phyloP scores from a whole-genome alignment of 805 yeast genomes.

The Lipomyces sp. region DNA sequence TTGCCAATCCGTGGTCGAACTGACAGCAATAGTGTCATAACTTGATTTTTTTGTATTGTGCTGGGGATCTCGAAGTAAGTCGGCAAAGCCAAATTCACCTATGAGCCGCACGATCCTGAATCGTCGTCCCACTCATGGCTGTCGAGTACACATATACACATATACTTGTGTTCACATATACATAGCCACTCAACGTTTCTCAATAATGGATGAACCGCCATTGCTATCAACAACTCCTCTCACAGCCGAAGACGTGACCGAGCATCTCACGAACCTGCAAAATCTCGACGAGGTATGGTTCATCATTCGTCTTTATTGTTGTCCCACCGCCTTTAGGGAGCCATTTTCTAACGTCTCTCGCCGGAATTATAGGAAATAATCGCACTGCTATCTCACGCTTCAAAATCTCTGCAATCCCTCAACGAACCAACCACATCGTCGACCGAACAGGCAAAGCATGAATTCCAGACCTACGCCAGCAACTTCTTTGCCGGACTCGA shows the following conservation, averaged over 20 bases:
- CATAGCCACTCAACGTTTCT: background rate
- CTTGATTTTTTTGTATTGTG: background rate
- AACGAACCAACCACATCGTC: conserved; percentile 15
- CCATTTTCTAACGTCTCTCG: background rate
- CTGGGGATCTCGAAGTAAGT: background rate
- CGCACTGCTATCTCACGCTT: conserved; percentile 19
- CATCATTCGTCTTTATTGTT: too few species aligned
- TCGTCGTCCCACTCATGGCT: too few species aligned
- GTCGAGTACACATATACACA: too few species aligned
- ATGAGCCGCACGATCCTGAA: too few species aligned
- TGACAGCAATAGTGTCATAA: background rate
- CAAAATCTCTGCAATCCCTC: conserved; percentile 21
- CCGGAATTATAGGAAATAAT: conserved; percentile 18
- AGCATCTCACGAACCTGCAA: conserved; percentile 26
- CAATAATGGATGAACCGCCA: background rate
- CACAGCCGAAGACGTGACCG: conserved; percentile 19
- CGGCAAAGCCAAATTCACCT: too few species aligned
- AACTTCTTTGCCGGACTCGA: conserved; percentile 21
- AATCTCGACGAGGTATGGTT: conserved; percentile 29
- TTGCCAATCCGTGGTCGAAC: background rate
- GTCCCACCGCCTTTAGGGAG: too few species aligned
- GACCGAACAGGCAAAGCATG: conserved; percentile 15
- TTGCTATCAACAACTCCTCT: background rate
- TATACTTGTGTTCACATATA: too few species aligned
- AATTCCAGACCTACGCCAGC: conserved; percentile 13